Percentiles rank a stretch among this genome's conserved stretches.
These are phyloP conservation scores for Artemisia tridentata DNA, from an alignment of 129 eudicot species.

Conservation along the genomic window DNA sequence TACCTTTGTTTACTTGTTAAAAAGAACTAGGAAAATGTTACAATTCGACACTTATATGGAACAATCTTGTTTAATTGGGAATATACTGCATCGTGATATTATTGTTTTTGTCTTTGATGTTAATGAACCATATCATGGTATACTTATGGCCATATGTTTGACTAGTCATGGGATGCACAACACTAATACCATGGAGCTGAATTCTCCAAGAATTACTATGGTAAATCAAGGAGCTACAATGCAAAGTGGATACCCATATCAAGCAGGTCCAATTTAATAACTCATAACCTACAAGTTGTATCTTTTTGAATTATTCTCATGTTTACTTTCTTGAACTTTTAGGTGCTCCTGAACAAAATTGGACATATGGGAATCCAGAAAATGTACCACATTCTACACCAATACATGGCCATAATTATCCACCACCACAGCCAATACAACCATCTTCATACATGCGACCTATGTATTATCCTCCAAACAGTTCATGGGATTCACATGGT, in stretches of 20 bases:
- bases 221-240: conserved; percentile 45
- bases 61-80: not conserved
- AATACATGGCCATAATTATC: conserved; percentile 46
- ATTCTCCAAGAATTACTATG: conserved; percentile 64
- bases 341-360: conserved; percentile 54
- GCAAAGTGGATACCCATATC: conserved; percentile 50
- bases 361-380: conserved; percentile 63
- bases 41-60: too few species aligned
- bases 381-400: conserved; percentile 44
- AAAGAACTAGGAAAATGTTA: too few species aligned
- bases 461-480: conserved; percentile 60
- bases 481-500: conserved; percentile 71
- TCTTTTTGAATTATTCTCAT: conserved; percentile 5
- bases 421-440: conserved; percentile 57
- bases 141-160: conserved; percentile 23
- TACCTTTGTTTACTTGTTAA: too few species aligned
- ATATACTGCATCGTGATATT: conserved; percentile 14
- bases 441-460: conserved; percentile 58
- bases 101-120: conserved; percentile 14
- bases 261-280: conserved; percentile 30
- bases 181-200: conserved; percentile 45
- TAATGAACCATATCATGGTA: conserved; percentile 19
- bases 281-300: not conserved
- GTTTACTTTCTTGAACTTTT: conserved; percentile 13
- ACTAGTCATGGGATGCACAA: conserved; percentile 53